phyloP scores from a whole-genome alignment of 2,329 filamentous ascomycete species.

The Fusarium cicatricum region DNA sequence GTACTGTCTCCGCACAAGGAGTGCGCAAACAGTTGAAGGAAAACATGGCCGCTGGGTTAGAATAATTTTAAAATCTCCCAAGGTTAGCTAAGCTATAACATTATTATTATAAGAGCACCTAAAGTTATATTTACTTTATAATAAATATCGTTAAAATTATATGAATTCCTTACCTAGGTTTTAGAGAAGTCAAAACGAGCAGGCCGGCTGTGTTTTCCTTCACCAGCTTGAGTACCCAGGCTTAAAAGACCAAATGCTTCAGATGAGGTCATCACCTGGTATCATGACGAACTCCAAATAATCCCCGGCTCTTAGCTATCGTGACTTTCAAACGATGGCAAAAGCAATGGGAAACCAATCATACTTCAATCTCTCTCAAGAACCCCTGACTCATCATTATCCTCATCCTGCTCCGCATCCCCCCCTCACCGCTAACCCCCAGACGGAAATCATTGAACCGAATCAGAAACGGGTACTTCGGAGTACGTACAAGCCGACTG shows the following conservation, averaged over 20 bases:
- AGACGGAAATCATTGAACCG: conserved; percentile 9
- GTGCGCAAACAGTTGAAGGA: too few species aligned
- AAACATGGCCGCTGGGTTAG: too few species aligned
- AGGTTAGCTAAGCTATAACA: too few species aligned
- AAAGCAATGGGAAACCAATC: conserved; percentile 21
- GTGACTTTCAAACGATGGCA: background rate
- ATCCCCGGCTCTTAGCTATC: conserved; percentile 11
- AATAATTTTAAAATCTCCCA: too few species aligned
- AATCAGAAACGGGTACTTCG: conserved; percentile 20
- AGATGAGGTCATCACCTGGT: conserved; percentile 23
- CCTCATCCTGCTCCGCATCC: conserved; percentile 14
- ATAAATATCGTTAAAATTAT: too few species aligned
- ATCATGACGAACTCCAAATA: conserved; percentile 22
- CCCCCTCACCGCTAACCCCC: conserved; percentile 29
- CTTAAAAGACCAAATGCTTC: background rate
- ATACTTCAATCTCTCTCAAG: background rate
- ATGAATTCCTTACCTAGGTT: too few species aligned
- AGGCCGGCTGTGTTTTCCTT: too few species aligned
- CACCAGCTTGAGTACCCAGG: background rate
- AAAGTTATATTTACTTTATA: too few species aligned
- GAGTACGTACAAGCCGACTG: conserved; percentile 22
- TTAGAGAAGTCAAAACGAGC: too few species aligned
- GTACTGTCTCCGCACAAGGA: too few species aligned
- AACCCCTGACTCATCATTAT: conserved; percentile 26
- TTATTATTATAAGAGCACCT: too few species aligned